Percentiles rank a stretch among this genome's conserved stretches.
These are phyloP conservation scores for Colletotrichum acutatum DNA, from an alignment of 2,329 filamentous ascomycete species.

Conservation along the genomic window DNA sequence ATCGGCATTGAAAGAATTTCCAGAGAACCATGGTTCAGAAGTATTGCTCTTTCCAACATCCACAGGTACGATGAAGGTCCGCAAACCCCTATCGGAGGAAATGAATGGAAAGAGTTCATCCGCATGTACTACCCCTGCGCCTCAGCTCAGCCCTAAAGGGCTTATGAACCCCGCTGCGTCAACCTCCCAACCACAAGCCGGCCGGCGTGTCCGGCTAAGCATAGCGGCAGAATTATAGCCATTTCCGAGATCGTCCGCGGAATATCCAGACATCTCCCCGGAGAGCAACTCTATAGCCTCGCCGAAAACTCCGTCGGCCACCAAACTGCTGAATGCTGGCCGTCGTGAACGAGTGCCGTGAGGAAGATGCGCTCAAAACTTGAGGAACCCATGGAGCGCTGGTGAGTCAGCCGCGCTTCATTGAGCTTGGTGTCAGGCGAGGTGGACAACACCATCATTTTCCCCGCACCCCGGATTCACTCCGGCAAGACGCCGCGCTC, in stretches of 20 bases:
- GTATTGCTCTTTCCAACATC: not conserved
- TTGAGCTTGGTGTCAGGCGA: too few species aligned
- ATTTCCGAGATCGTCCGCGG: too few species aligned
- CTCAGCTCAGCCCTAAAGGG: constrained; percentile 8
- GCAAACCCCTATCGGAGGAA: not conserved
- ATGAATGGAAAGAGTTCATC: not conserved
- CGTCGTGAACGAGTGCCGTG: not conserved
- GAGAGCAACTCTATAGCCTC: not conserved
- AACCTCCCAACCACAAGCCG: not conserved
- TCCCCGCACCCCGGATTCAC: too few species aligned
- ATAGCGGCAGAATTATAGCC: too few species aligned
- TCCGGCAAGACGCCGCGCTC: too few species aligned
- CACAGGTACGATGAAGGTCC: not conserved
- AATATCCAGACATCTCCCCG: not conserved
- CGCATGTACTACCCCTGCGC: constrained; percentile 12
- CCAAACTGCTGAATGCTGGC: not conserved
- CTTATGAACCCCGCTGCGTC: not conserved
- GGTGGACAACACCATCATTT: too few species aligned
- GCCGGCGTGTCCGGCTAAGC: not conserved
- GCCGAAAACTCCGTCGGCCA: not conserved
- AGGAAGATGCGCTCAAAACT: too few species aligned
- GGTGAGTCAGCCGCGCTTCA: too few species aligned
- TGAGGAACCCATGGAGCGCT: too few species aligned
- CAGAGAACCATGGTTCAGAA: not conserved
- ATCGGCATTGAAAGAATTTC: not conserved